Conservation (phyloP, 352 stramenopile genomes). For the Phytophthora podocarpi region DNA sequence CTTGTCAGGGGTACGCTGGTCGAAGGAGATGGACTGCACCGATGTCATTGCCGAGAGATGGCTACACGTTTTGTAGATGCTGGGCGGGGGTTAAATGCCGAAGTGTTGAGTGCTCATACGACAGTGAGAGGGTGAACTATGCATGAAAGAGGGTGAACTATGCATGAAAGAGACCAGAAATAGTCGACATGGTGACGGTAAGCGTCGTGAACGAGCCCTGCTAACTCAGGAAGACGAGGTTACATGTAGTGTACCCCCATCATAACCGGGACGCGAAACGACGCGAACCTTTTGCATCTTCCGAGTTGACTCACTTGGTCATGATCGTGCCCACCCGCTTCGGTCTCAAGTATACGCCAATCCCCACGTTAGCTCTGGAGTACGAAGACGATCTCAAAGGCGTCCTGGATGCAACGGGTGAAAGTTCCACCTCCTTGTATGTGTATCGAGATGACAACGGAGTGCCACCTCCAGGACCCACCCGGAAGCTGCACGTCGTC, state of each 20-base stretch:
- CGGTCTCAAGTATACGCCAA: constrained; percentile 81
- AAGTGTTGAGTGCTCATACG: not conserved
- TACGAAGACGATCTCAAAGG: constrained; percentile 69
- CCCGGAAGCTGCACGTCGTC: constrained; percentile 70
- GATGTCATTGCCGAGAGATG: constrained; percentile 20
- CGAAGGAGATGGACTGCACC: constrained; percentile 15
- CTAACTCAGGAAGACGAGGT: not conserved
- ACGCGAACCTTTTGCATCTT: constrained; percentile 4
- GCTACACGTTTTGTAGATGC: constrained; percentile 12
- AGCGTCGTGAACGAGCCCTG: not conserved
- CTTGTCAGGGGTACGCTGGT: too few relatives aligned
- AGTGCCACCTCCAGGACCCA: not conserved
- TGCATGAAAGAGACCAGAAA: constrained; percentile 6
- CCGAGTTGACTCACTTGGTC: not conserved
- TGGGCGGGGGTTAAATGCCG: not conserved
- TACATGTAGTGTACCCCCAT: constrained; percentile 12
- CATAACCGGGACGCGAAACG: constrained; percentile 30
- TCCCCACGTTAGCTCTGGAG: constrained; percentile 81
- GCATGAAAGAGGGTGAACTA: too few relatives aligned
- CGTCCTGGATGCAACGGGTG: constrained; percentile 37
- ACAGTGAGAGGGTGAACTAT: too few relatives aligned
- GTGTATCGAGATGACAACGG: constrained; percentile 43
- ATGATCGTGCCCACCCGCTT: constrained; percentile 84
- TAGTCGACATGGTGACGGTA: not conserved
- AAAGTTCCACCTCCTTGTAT: constrained; percentile 54